phyloP scores from a whole-genome alignment of 345 rosid species.

The Excoecaria cochinchinensis region DNA sequence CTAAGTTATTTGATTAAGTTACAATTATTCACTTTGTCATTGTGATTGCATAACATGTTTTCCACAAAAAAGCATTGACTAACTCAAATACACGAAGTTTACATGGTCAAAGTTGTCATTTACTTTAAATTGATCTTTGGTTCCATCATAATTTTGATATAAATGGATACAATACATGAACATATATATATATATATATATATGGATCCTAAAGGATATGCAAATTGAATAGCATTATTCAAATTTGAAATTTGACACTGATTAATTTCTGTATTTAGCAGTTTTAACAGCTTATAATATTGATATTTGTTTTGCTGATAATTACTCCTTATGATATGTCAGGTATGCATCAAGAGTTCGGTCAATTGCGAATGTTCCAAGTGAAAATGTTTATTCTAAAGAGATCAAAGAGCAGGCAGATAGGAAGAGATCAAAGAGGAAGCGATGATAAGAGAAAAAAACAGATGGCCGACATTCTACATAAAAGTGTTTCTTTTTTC shows the following conservation, averaged over 20 bases:
- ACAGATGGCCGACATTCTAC: slow-evolving; percentile 56
- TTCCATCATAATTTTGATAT: background rate
- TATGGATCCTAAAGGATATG: too few relatives aligned
- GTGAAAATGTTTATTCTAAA: slow-evolving; percentile 79
- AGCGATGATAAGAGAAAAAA: slow-evolving; percentile 43
- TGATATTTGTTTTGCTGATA: background rate
- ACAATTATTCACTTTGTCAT: background rate
- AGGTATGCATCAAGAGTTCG: slow-evolving; percentile 96
- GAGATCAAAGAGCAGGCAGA: slow-evolving; percentile 98
- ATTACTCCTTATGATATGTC: background rate
- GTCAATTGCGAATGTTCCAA: slow-evolving; percentile 84
- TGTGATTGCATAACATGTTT: background rate
- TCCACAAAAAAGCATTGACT: background rate
- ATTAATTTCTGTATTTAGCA: background rate
- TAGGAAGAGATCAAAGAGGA: slow-evolving; percentile 76
- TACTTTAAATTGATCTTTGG: background rate
- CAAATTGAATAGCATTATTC: background rate
- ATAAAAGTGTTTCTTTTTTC: slow-evolving; percentile 20
- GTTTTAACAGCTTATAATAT: background rate
- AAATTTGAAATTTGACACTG: background rate
- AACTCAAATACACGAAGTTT: background rate
- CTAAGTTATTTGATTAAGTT: too few relatives aligned
- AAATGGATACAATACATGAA: background rate
- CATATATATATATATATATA: too few relatives aligned
- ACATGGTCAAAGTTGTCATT: background rate